Conservation (phyloP, 1,139 yeast species). For the Protomyces macrosporus region DNA sequence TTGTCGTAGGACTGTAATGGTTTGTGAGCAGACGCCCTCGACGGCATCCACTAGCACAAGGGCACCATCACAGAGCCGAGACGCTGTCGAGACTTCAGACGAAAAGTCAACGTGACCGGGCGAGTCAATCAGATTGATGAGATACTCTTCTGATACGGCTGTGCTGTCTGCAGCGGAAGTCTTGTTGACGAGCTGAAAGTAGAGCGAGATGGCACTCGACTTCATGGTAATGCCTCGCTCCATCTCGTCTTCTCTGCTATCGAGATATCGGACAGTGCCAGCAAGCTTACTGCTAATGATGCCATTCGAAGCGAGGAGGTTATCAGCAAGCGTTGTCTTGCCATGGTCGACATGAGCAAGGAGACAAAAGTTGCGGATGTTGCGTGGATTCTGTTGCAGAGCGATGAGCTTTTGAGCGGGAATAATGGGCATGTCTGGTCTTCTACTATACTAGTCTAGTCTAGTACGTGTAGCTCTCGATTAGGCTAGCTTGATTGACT, state of each 20-base stretch:
- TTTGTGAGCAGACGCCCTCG: constrained; percentile 84
- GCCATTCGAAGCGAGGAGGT: constrained; percentile 89
- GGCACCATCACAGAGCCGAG: constrained; percentile 94
- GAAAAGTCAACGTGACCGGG: constrained; percentile 99
- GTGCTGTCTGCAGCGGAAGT: neutral
- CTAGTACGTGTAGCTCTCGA: too few species aligned
- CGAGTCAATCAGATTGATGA: constrained; percentile 89
- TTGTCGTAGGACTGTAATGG: constrained; percentile 88
- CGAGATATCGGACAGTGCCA: constrained; percentile 87
- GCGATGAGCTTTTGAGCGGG: constrained; percentile 59
- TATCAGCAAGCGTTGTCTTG: constrained; percentile 85
- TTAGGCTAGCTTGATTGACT: too few species aligned
- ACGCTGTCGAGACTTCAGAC: constrained; percentile 91
- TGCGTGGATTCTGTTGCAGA: constrained; percentile 63
- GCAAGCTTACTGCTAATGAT: constrained; percentile 92
- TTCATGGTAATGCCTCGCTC: constrained; percentile 90
- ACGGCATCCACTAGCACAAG: constrained; percentile 92
- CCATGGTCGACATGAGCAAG: constrained; percentile 99
- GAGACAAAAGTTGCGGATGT: constrained; percentile 85
- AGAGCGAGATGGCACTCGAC: constrained; percentile 82
- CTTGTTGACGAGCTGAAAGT: constrained; percentile 44
- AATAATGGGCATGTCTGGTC: constrained; percentile 35
- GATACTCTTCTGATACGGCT: constrained; percentile 51
- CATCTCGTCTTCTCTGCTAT: constrained; percentile 83
- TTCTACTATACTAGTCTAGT: neutral